Percentiles rank a stretch among this genome's conserved stretches.
Evolutionary conservation across 225 moss, liverwort and hornwort genomes (phyloP).

Genomic region (Asterella californica): DNA sequence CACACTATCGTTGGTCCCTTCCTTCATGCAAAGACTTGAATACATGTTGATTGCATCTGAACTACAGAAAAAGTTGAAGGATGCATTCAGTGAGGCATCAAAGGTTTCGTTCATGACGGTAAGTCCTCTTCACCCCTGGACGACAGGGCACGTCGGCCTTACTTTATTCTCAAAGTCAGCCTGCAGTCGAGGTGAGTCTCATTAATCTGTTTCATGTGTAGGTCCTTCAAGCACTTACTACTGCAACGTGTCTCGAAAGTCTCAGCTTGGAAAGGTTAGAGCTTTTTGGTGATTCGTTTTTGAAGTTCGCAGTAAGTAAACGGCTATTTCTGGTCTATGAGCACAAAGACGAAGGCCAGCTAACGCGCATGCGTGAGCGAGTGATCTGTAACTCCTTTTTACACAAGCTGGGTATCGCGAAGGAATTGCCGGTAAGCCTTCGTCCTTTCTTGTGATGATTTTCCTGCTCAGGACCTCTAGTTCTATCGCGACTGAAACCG

Average conservation of each 20-base stretch:
- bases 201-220: conserved; percentile 14
- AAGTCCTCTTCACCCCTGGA: background rate
- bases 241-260: conserved; percentile 67
- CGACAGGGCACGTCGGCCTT: background rate
- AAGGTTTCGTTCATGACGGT: conserved; percentile 60
- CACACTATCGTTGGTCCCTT: conserved; percentile 72
- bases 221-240: conserved; percentile 87
- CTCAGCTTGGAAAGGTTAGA: conserved; percentile 73
- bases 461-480: background rate
- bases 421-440: conserved; percentile 34
- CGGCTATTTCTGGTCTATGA: conserved; percentile 71
- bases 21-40: conserved; percentile 85
- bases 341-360: conserved; percentile 58
- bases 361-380: conserved; percentile 59
- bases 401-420: conserved; percentile 56
- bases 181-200: background rate
- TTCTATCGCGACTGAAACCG: no score
- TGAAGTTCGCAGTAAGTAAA: conserved; percentile 89
- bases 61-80: conserved; percentile 52
- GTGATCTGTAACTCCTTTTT: conserved; percentile 65
- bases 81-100: conserved; percentile 38
- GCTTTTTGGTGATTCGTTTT: conserved; percentile 82
- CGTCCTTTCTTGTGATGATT: background rate
- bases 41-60: conserved; percentile 68
- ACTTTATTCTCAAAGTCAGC: background rate